Evolutionary conservation across 345 rosid genomes (phyloP).

Genomic region (Ailanthus altissimus): DNA sequence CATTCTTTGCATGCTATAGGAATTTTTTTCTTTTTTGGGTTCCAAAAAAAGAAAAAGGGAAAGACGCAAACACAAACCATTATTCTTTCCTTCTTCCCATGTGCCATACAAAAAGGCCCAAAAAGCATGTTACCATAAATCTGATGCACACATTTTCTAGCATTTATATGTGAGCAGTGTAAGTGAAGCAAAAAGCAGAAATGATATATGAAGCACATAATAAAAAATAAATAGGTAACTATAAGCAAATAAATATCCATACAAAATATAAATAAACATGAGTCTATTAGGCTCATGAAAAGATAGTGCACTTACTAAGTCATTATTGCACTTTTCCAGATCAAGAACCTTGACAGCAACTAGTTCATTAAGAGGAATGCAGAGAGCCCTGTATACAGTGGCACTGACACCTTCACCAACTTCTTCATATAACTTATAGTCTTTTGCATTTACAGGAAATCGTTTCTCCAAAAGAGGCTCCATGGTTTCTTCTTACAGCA

Average conservation of each 20-base stretch:
- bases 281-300: constrained; percentile 16
- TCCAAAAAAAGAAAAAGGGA: neutral
- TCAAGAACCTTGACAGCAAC: constrained; percentile 98
- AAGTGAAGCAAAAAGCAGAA: neutral
- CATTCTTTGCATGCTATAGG: neutral
- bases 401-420: constrained; percentile 99
- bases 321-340: constrained; percentile 93
- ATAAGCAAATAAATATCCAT: neutral
- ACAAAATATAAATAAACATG: neutral
- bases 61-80: neutral
- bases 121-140: neutral
- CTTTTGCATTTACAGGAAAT: constrained; percentile 69
- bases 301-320: constrained; percentile 55
- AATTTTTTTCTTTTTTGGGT: neutral
- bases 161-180: neutral
- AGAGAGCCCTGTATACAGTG: constrained; percentile 83
- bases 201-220: neutral
- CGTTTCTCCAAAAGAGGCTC: constrained; percentile 60
- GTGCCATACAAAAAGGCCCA: neutral
- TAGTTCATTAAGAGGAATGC: constrained; percentile 79
- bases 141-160: neutral
- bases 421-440: constrained; percentile 86
- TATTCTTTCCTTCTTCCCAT: neutral
- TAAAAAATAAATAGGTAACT: neutral
- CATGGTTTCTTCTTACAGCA: constrained; percentile 50